phyloP scores from a whole-genome alignment of 2,329 filamentous ascomycete species.

The Fusarium xylarioides region DNA sequence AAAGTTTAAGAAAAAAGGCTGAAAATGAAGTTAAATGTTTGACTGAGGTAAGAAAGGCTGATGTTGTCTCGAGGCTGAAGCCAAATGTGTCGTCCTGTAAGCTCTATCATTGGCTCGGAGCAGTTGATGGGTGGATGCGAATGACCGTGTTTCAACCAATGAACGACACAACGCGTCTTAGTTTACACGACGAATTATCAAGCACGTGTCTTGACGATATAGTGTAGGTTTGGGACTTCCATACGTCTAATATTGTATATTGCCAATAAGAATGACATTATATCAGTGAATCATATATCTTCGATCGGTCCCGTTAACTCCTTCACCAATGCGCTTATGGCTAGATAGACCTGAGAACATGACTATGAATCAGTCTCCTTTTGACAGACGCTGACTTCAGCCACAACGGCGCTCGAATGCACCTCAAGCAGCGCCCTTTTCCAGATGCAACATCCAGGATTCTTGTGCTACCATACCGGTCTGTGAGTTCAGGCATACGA shows the following conservation, averaged over 20 bases:
- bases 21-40: conserved; percentile 16
- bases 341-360: neutral
- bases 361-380: neutral
- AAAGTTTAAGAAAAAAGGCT: conserved; percentile 16
- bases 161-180: conserved; percentile 11
- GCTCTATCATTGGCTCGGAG: conserved; percentile 24
- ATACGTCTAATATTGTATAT: neutral
- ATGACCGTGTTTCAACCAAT: conserved; percentile 24
- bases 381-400: neutral
- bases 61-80: conserved; percentile 34
- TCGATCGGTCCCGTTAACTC: neutral
- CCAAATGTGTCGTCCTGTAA: conserved; percentile 1
- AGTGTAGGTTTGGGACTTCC: neutral
- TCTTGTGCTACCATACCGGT: neutral
- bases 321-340: neutral
- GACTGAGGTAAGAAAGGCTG: conserved; percentile 37
- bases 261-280: neutral
- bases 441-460: neutral
- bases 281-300: neutral
- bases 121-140: conserved; percentile 23
- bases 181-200: neutral
- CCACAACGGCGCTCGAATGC: neutral
- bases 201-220: neutral
- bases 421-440: neutral
- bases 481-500: neutral